Evolutionary conservation across 495 filamentous ascomycete genomes (phyloP), one percentile per base, ranked within the genome.

Genomic region (Lasiosphaeris hirsuta): DNA sequence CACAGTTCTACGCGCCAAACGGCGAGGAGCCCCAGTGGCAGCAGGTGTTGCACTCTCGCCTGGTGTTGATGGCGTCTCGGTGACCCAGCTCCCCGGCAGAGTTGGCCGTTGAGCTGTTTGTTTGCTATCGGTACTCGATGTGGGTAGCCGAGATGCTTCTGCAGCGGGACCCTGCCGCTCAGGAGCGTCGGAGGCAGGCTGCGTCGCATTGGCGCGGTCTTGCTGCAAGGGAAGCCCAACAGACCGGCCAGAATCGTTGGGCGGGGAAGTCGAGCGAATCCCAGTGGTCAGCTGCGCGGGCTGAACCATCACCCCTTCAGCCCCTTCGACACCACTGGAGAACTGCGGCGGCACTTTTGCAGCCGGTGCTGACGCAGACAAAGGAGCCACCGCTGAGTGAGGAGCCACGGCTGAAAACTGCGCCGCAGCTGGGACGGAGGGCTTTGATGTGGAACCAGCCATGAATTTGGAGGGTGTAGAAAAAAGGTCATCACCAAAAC

Each of bases 51-150:
- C 45, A 2, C 30, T 37, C 19, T 72, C 68, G 4, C 63, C 62
- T 19, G 67, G 64, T 11, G 60, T 63, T 42, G 70, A 72, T 7
- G 76, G 74, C 30, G 78, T 79, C 63, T 79, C 86, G 13, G 84
- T 81, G 35, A 83, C 81, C 86, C 85, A 88, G 47, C 76, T 79
- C 9, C 86, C 86, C 14, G 86, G 86, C 35, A 89, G 66, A 36
- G 75, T 76, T 33, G 86, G 86, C 47, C 85, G 73, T 30, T 30
- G 23, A 47, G 54, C 15, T 18, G 81, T 78, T 44, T 72, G 81
- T 56, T 73, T 66, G 60, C 60, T 60, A 37, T 65, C 63, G n/a
- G 51, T 51, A 35, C 7, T n/a, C 43, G 51, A 41, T 40, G 63
- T 51, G 4, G 62, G 46, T 34, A 72, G 59, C 44, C 56, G 60